phyloP scores from a whole-genome alignment of 768 basidiomycete species.

The Russula foetens region DNA sequence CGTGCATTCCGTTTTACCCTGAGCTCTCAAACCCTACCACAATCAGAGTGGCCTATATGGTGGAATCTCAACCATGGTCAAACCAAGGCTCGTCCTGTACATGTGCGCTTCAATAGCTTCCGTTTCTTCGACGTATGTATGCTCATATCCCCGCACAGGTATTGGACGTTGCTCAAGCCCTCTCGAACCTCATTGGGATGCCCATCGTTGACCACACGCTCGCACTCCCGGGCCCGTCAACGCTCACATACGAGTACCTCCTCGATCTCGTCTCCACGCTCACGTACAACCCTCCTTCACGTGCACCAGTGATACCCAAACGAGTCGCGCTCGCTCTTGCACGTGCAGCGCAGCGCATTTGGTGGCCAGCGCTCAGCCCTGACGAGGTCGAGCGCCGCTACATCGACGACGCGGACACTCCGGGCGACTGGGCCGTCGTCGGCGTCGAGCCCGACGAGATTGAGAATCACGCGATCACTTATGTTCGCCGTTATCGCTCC shows the following conservation, averaged over 20 bases:
- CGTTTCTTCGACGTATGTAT: not conserved
- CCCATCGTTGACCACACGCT: constrained; percentile 60
- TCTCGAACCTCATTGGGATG: constrained; percentile 64
- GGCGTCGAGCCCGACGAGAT: constrained; percentile 78
- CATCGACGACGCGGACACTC: constrained; percentile 68
- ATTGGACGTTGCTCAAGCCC: constrained; percentile 87
- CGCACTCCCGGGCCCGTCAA: constrained; percentile 82
- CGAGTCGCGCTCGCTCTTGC: constrained; percentile 56
- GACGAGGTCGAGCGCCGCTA: constrained; percentile 88
- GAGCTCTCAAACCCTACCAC: constrained; percentile 2
- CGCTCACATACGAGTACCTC: constrained; percentile 75
- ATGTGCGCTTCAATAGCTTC: constrained; percentile 46
- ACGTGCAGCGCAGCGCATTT: constrained; percentile 54
- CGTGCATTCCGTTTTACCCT: constrained; percentile 17
- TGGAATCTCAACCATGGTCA: constrained; percentile 87
- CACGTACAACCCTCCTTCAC: constrained; percentile 66
- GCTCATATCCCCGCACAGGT: constrained; percentile 43
- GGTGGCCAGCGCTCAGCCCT: constrained; percentile 90
- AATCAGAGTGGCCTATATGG: constrained; percentile 79
- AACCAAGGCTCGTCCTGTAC: constrained; percentile 85
- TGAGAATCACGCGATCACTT: constrained; percentile 83
- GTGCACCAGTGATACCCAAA: constrained; percentile 72
- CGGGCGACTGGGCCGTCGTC: constrained; percentile 77
- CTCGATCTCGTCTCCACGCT: constrained; percentile 71
- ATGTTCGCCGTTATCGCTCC: constrained; percentile 82